These are phyloP conservation scores for Stephania japonica DNA, from an alignment of 164 flowering plant genomes.

Conservation along the genomic window DNA sequence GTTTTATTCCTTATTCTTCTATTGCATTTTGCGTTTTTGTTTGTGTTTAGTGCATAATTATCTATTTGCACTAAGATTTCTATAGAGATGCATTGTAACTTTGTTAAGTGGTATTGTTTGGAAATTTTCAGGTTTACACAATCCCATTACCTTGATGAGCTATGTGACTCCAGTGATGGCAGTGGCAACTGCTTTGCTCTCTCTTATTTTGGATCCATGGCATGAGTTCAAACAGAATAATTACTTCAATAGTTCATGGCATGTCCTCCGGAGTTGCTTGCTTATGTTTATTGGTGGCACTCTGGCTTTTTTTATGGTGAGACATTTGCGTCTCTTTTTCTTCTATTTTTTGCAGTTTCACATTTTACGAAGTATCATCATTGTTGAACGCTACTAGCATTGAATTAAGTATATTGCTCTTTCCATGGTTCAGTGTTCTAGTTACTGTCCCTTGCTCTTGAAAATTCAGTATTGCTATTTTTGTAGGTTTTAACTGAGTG, in stretches of 20 bases:
- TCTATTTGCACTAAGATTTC: neutral
- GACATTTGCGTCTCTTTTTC: neutral
- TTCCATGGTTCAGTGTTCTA: neutral
- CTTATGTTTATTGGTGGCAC: slow-evolving; percentile 94
- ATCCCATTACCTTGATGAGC: slow-evolving; percentile 93
- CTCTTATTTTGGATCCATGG: slow-evolving; percentile 90
- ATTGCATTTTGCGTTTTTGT: neutral
- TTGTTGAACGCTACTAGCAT: neutral
- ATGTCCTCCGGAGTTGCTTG: slow-evolving; percentile 61
- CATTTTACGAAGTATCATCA: neutral
- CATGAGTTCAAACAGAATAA: slow-evolving; percentile 45
- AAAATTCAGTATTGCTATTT: neutral
- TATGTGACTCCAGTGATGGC: slow-evolving; percentile 97
- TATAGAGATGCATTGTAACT: neutral
- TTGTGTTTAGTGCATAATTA: neutral
- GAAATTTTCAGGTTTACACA: slow-evolving; percentile 63
- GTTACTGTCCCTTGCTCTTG: neutral
- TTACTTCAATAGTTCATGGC: slow-evolving; percentile 74
- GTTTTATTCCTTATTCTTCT: neutral
- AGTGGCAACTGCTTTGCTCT: slow-evolving; percentile 63
- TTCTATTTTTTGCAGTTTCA: neutral
- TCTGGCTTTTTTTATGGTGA: slow-evolving; percentile 92
- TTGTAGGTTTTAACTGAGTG: slow-evolving; percentile 89
- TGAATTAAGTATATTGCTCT: neutral
- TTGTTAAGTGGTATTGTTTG: slow-evolving; percentile 9